These are phyloP conservation scores for Fraxinus dipetala DNA, from an alignment of 305 asterid genomes.

Conservation along the genomic window DNA sequence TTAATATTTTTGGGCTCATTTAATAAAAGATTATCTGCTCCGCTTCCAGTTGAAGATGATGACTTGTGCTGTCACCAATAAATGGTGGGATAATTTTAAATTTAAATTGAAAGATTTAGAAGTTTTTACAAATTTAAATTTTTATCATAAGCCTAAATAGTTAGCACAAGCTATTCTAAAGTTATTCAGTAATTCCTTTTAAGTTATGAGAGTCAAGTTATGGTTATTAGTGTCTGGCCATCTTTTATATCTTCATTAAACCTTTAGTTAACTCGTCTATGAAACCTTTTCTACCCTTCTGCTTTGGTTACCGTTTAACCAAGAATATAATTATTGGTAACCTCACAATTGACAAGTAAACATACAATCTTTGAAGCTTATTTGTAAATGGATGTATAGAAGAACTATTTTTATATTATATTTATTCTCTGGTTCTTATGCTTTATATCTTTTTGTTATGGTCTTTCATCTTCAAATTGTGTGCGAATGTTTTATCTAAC, in stretches of 20 bases:
- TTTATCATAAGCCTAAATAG: not conserved
- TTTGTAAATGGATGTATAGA: not conserved
- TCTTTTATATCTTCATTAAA: not conserved
- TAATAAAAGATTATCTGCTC: not conserved
- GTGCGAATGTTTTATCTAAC: constrained; percentile 19
- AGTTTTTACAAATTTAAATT: not conserved
- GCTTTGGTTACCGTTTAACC: not conserved
- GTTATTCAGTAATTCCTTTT: not conserved
- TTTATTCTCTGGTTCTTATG: not conserved
- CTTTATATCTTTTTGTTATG: constrained; percentile 2
- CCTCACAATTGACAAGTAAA: not conserved
- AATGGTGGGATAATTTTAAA: not conserved
- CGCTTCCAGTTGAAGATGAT: not conserved
- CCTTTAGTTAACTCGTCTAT: not conserved
- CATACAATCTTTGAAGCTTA: not conserved
- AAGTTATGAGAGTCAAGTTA: not conserved
- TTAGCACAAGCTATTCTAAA: not conserved
- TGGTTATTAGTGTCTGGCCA: not conserved
- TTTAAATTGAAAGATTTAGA: too few species aligned
- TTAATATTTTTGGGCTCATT: not conserved
- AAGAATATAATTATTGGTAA: not conserved
- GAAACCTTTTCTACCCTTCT: not conserved
- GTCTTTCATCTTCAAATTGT: not conserved
- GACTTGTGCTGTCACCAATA: not conserved
- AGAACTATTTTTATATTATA: not conserved